Evolutionary conservation across 192 early-diverging fungal genomes (phyloP).

Genomic region (Paraglomus brasilianum): DNA sequence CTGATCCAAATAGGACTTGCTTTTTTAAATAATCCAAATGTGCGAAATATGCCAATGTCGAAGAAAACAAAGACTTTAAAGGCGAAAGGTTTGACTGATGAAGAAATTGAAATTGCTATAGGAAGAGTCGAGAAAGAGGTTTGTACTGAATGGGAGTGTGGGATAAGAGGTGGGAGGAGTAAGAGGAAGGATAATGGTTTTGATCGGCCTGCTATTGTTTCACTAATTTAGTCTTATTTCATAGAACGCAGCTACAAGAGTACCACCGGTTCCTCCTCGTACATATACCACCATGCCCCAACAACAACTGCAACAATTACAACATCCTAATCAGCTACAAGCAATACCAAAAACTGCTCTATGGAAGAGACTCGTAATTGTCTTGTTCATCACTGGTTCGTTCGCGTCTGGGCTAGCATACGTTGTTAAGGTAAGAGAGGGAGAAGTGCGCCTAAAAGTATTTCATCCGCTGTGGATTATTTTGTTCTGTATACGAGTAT

Average conservation of each 20-base stretch:
- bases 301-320: not conserved
- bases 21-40: constrained; percentile 67
- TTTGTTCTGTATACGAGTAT: not conserved
- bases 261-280: constrained; percentile 17
- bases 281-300: not conserved
- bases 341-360: not conserved
- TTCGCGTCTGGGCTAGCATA: not conserved
- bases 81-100: constrained; percentile 63
- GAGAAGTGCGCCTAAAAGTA: no score
- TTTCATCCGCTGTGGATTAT: no score
- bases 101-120: constrained; percentile 66
- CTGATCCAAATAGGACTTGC: constrained; percentile 50
- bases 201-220: no score
- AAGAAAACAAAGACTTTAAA: constrained; percentile 71
- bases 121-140: constrained; percentile 20
- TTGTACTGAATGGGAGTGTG: no score
- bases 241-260: not conserved
- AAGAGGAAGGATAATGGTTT: no score
- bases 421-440: not conserved
- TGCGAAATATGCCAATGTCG: constrained; percentile 57
- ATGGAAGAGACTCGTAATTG: not conserved
- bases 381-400: constrained; percentile 10
- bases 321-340: not conserved
- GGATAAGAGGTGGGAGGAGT: no score
- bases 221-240: no score